phyloP scores from a whole-genome alignment of 139 green algal genomes.

The Asterochloris erici region DNA sequence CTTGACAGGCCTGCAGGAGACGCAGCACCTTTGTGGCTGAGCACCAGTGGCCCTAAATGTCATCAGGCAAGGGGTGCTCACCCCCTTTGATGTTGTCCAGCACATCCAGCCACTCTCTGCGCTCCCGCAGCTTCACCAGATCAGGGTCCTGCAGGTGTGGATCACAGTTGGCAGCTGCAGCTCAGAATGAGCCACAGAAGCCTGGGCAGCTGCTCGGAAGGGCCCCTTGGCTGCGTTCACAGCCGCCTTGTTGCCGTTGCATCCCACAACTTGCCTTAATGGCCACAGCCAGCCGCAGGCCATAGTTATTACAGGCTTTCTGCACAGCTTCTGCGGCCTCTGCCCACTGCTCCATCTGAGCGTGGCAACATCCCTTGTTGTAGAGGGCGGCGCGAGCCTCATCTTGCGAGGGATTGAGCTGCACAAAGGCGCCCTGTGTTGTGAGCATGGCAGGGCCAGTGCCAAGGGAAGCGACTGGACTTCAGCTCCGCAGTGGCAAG shows the following conservation, averaged over 20 bases:
- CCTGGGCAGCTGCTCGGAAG: background rate
- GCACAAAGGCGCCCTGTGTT: conserved; percentile 37
- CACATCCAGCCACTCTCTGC: conserved; percentile 80
- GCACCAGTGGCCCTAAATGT: conserved; percentile 3
- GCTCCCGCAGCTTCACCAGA: conserved; percentile 69
- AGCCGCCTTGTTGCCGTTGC: background rate
- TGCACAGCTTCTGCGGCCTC: conserved; percentile 66
- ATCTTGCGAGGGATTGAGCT: conserved; percentile 71
- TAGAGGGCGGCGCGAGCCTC: conserved; percentile 88
- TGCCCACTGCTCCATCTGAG: conserved; percentile 73
- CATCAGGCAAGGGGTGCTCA: conserved; percentile 27
- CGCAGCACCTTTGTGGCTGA: no score
- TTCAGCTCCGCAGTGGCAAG: conserved; percentile 46
- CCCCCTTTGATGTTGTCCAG: conserved; percentile 58
- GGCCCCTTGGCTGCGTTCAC: background rate
- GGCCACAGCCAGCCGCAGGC: conserved; percentile 77
- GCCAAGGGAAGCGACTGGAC: conserved; percentile 30
- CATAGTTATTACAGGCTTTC: conserved; percentile 75
- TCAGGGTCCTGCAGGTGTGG: conserved; percentile 65
- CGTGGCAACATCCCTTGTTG: conserved; percentile 85
- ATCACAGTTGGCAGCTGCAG: background rate
- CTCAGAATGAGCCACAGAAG: background rate
- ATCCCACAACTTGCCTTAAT: conserved; percentile 50
- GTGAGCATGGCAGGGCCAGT: no score
- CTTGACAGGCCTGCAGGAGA: background rate